A percentile compares a stretch with the other conserved stretches of the same genome.
Evolutionary conservation across 768 basidiomycete species (phyloP).

Genomic region (Lactarius indigo): DNA sequence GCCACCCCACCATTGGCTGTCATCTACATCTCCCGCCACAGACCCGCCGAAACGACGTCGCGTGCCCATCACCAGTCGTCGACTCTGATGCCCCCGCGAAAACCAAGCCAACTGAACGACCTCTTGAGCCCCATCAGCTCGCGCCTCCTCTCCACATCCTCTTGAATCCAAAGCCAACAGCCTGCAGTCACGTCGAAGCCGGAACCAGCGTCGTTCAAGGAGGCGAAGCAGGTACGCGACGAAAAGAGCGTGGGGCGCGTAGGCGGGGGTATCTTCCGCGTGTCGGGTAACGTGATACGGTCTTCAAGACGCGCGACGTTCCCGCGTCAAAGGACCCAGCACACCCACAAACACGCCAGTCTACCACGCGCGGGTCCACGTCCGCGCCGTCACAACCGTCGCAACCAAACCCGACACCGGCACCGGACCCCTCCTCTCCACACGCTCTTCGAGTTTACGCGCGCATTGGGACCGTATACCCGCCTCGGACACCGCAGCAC

Average conservation of each 20-base stretch:
- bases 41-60: constrained; percentile 43
- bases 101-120: constrained; percentile 1
- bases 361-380: background rate
- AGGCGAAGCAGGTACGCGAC: constrained; percentile 57
- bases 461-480: constrained; percentile 53
- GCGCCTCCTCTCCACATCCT: constrained; percentile 16
- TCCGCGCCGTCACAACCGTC: constrained; percentile 4
- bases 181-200: constrained; percentile 18
- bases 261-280: constrained; percentile 72
- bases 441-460: constrained; percentile 57
- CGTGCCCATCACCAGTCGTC: constrained; percentile 60
- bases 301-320: constrained; percentile 43
- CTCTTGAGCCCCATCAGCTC: constrained; percentile 25
- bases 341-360: background rate
- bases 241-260: constrained; percentile 39
- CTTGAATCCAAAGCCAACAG: constrained; percentile 13
- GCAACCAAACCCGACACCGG: background rate
- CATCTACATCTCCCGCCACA: constrained; percentile 1
- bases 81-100: constrained; percentile 32
- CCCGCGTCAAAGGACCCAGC: background rate
- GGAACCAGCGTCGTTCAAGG: constrained; percentile 45
- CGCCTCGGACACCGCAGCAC: constrained; percentile 36
- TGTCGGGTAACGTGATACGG: constrained; percentile 55
- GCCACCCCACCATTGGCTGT: constrained; percentile 16
- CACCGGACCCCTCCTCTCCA: constrained; percentile 36